These are phyloP conservation scores for Fibroporia radiculosa DNA, from an alignment of 768 basidiomycete species.

Conservation along the genomic window DNA sequence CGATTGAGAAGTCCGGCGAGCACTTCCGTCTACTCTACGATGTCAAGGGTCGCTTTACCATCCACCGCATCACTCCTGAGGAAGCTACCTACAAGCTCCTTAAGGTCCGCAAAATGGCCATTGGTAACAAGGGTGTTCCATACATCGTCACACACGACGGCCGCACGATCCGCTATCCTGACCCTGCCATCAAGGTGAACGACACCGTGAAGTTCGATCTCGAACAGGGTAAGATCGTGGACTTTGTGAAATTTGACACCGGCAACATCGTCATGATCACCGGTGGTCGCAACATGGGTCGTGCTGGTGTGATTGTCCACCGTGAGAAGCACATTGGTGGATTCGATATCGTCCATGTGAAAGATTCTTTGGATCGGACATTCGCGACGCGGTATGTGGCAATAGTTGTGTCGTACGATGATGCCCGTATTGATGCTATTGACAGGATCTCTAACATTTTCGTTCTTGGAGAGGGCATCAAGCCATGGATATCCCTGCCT, in stretches of 20 bases:
- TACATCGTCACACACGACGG: conserved; percentile 99
- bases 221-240: conserved; percentile 86
- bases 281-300: conserved; percentile 99
- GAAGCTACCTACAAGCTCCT: conserved; percentile 96
- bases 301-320: conserved; percentile 93
- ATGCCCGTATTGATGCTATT: not conserved
- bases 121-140: conserved; percentile 91
- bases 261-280: conserved; percentile 98
- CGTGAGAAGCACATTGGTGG: conserved; percentile 97
- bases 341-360: conserved; percentile 98
- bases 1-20: conserved; percentile 97
- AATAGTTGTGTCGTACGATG: too few relatives aligned
- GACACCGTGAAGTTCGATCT: conserved; percentile 98
- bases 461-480: conserved; percentile 91
- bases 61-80: conserved; percentile 98
- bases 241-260: conserved; percentile 93
- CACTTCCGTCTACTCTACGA: conserved; percentile 99
- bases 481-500: conserved; percentile 95
- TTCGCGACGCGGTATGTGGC: conserved; percentile 89
- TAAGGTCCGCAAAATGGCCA: conserved; percentile 86
- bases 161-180: conserved; percentile 99
- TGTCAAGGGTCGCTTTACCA: conserved; percentile 99
- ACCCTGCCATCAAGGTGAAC: conserved; percentile 91
- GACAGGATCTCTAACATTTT: conserved; percentile 92
- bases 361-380: conserved; percentile 89